These are phyloP conservation scores for Neonectria hederae DNA, from an alignment of 2,329 filamentous ascomycete genomes.

Conservation along the genomic window DNA sequence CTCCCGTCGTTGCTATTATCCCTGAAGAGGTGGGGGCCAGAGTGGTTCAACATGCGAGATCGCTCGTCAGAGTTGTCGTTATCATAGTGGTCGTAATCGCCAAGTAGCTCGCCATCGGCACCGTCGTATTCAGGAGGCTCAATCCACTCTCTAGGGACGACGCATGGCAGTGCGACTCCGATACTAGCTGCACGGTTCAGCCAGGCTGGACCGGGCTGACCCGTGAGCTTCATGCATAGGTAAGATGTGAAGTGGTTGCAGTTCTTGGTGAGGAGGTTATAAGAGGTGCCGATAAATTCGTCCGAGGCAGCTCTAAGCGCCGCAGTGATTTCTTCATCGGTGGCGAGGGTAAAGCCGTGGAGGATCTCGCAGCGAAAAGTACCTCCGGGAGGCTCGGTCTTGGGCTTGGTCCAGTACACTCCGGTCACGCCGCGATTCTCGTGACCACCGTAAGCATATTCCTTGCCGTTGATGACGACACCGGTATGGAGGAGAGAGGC, in stretches of 20 bases:
- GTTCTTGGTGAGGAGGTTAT: conserved; percentile 85
- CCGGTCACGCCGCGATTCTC: conserved; percentile 75
- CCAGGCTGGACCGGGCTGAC: conserved; percentile 75
- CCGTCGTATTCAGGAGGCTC: conserved; percentile 79
- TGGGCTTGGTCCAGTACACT: conserved; percentile 84
- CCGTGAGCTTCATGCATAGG: conserved; percentile 78
- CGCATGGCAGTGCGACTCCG: conserved; percentile 80
- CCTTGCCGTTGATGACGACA: conserved; percentile 80
- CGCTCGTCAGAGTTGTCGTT: conserved; percentile 62
- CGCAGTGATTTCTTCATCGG: conserved; percentile 73
- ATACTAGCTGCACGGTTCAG: conserved; percentile 87
- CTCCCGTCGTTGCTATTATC: conserved; percentile 36
- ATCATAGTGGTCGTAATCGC: conserved; percentile 60
- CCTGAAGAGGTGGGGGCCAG: conserved; percentile 45
- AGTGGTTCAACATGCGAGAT: conserved; percentile 65
- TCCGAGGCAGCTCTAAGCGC: conserved; percentile 75
- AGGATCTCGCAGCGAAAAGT: conserved; percentile 80
- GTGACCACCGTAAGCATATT: conserved; percentile 89
- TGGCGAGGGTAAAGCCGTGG: conserved; percentile 79
- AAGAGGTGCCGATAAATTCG: conserved; percentile 77
- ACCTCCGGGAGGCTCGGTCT: conserved; percentile 77
- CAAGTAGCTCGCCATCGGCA: conserved; percentile 74
- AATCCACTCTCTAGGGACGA: conserved; percentile 85
- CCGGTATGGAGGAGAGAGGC: conserved; percentile 83
- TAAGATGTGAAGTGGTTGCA: conserved; percentile 90